Evolutionary conservation across 1,284 basidiomycete species (phyloP), one percentile per base, ranked within the genome.

Genomic region (Cryptococcus hybrid): DNA sequence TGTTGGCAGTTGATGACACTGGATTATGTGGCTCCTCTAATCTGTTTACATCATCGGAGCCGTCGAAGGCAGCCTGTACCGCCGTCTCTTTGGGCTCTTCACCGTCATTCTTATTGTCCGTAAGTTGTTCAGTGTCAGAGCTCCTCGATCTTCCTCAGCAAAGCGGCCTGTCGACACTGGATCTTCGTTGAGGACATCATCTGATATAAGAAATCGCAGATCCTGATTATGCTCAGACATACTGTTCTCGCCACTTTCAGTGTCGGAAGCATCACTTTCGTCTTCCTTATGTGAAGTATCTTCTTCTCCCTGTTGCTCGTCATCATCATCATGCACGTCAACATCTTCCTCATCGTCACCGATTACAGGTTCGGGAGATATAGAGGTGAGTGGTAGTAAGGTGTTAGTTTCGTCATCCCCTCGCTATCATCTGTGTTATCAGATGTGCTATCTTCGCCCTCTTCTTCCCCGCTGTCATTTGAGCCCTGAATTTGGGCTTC

Each of bases 401-500:
- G 36, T n/a, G 5, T 34, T 24, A 8, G 7, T 7, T 35, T 69
- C 71, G 5, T 65, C 71, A 24, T 66, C 69, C 71, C 76, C 80
- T 40, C 76, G 76, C 62, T 61, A 38, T 65, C 69, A 4, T 65
- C 70, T 2, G 67, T 69, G 3, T 53, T 67, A 30, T 70, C 71
- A 37, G 62, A 67, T 4, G 30, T 30, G 11, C 54, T 54, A 24
- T 63, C 61, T 24, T 63, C 67, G 2, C 65, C 70, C 51, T 64
- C 58, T 5, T 62, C 63, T 54, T 64, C 52, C 8, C 58, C 64
- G 13, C 71, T 72, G 61, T 74, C 55, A 6, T 73, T 81, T 0
- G 80, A 79, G 47, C 92, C 78, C 66, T 88, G 88, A 1, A 84
- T 81, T 68, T 94, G 93, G 6, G 89, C 88, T 69, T 90, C 87